These are phyloP conservation scores for Suillus brevipes DNA, from an alignment of 768 basidiomycete genomes.

Conservation along the genomic window DNA sequence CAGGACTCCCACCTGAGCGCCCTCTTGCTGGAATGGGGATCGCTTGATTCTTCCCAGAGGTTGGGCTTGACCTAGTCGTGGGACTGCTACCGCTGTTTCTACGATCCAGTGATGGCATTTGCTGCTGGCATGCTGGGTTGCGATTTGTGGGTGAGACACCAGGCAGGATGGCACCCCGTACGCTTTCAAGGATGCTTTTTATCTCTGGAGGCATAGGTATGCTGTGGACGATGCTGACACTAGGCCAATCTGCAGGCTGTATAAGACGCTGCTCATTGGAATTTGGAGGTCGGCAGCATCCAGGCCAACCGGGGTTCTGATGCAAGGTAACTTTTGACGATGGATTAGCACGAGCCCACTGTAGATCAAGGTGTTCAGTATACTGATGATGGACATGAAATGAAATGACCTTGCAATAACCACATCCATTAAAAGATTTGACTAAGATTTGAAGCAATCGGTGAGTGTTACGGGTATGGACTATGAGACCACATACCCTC, in stretches of 20 bases:
- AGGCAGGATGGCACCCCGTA: conserved; percentile 40
- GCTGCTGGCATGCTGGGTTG: conserved; percentile 30
- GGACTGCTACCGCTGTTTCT: conserved; percentile 44
- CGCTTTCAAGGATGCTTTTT: conserved; percentile 62
- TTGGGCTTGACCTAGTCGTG: conserved; percentile 25
- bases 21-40: conserved; percentile 43
- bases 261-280: conserved; percentile 60
- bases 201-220: conserved; percentile 73
- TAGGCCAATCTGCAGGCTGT: conserved; percentile 75
- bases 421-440: conserved; percentile 82
- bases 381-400: conserved; percentile 17
- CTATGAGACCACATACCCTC: conserved; percentile 56
- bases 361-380: conserved; percentile 27
- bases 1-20: conserved; percentile 53
- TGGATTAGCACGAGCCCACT: conserved; percentile 74
- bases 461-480: conserved; percentile 10
- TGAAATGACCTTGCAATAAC: conserved; percentile 79
- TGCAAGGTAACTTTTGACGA: conserved; percentile 54
- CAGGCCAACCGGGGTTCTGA: conserved; percentile 82
- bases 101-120: conserved; percentile 41
- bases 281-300: conserved; percentile 80
- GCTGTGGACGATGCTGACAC: conserved; percentile 73
- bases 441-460: conserved; percentile 44
- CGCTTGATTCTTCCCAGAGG: conserved; percentile 41
- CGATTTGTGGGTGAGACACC: conserved; percentile 32